Evolutionary conservation across 345 rosid species (phyloP).

Genomic region (Cardamine chenopodiifolia): DNA sequence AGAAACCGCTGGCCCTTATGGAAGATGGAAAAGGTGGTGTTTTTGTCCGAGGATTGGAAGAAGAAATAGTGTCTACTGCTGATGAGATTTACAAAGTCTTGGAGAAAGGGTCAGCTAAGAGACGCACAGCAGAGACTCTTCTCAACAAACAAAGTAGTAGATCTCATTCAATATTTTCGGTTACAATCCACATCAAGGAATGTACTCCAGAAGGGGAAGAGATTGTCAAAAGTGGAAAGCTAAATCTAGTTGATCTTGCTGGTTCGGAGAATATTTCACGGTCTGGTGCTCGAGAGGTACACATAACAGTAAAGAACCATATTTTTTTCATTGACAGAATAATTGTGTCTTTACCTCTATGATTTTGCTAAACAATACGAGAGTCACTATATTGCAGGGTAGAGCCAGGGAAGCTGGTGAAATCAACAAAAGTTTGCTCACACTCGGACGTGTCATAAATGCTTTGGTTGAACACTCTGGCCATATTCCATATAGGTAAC

Average conservation of each 20-base stretch:
- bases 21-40: constrained; percentile 99
- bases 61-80: constrained; percentile 92
- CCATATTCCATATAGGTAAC: constrained; percentile 92
- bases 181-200: constrained; percentile 96
- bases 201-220: constrained; percentile 99
- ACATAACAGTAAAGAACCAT: constrained; percentile 8
- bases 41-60: constrained; percentile 93
- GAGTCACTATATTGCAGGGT: constrained; percentile 63
- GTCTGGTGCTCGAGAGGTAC: constrained; percentile 98
- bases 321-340: no score
- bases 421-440: constrained; percentile 97
- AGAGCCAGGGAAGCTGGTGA: constrained; percentile 99
- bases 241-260: constrained; percentile 98
- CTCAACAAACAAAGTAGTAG: constrained; percentile 99
- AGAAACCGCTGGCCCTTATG: constrained; percentile 97
- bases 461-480: constrained; percentile 97
- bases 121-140: constrained; percentile 98
- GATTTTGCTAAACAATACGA: constrained; percentile 21
- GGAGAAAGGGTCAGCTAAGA: constrained; percentile 97
- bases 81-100: constrained; percentile 95
- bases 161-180: constrained; percentile 95
- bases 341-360: no score
- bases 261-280: constrained; percentile 99
- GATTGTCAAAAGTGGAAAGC: constrained; percentile 96
- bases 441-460: constrained; percentile 96